A percentile compares a stretch with the other conserved stretches of the same genome.
These are phyloP conservation scores for Backusella westeae DNA, from an alignment of 192 early-diverging fungal species.

Conservation along the genomic window DNA sequence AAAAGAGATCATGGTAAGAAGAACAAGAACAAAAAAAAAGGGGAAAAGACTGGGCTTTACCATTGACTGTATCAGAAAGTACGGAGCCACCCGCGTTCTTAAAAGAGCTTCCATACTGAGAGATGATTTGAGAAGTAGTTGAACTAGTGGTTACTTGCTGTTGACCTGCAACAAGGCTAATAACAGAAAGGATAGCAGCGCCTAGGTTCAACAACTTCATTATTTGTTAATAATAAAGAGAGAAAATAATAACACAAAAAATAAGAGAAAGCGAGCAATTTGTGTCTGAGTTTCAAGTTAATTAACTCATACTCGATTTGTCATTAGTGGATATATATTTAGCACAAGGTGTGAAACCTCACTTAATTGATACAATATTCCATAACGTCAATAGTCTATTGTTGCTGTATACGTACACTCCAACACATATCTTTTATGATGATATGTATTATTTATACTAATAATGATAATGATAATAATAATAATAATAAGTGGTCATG, in stretches of 20 bases:
- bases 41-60: slow-evolving; percentile 6
- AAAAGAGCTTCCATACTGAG: slow-evolving; percentile 18
- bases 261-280: not conserved
- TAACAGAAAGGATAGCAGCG: not conserved
- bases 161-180: slow-evolving; percentile 9
- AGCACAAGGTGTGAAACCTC: not conserved
- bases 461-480: not conserved
- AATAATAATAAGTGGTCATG: not conserved
- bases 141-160: not conserved
- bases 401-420: too few relatives aligned
- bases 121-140: not conserved
- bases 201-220: not conserved
- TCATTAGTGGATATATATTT: not conserved
- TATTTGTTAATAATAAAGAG: not conserved
- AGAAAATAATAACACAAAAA: not conserved
- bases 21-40: not conserved
- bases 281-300: slow-evolving; percentile 4
- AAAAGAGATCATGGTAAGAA: not conserved
- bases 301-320: not conserved
- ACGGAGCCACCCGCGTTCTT: slow-evolving; percentile 27
- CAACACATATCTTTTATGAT: too few relatives aligned
- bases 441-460: too few relatives aligned
- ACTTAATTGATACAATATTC: not conserved
- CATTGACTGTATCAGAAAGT: slow-evolving; percentile 30
- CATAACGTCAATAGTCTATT: not conserved